Evolutionary conservation across 2,329 filamentous ascomycete species (phyloP).

Genomic region (Ilyonectria destructans): DNA sequence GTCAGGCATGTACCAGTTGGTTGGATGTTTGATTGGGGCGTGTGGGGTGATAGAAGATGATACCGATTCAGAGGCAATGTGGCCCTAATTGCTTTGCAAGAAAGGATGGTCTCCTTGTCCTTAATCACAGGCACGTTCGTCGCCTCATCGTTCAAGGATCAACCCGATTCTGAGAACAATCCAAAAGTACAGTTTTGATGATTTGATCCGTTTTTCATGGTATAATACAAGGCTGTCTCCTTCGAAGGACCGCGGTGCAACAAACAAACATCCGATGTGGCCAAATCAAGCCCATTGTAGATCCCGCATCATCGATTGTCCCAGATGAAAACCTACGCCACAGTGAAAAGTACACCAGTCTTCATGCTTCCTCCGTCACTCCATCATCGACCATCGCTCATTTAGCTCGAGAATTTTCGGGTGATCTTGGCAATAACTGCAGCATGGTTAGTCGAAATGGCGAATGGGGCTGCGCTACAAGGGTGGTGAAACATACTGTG

Average conservation of each 20-base stretch:
- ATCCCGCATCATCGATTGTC: conserved; percentile 45
- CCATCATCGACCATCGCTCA: conserved; percentile 28
- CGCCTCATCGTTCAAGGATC: not conserved
- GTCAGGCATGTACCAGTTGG: not conserved
- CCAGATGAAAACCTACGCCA: conserved; percentile 44
- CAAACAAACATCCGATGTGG: conserved; percentile 49
- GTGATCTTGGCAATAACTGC: conserved; percentile 96
- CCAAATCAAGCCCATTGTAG: conserved; percentile 47
- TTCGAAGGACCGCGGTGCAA: conserved; percentile 47
- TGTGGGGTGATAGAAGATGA: too few species aligned
- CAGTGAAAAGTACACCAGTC: conserved; percentile 40
- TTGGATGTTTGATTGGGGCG: not conserved
- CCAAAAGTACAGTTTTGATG: conserved; percentile 46
- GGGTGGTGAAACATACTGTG: conserved; percentile 80
- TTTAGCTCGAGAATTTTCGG: conserved; percentile 83
- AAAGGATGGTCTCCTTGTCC: not conserved
- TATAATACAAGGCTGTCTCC: conserved; percentile 54
- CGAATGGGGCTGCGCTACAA: not conserved
- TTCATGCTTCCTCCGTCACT: conserved; percentile 22
- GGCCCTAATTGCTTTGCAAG: not conserved
- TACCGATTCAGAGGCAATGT: not conserved
- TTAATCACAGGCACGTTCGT: not conserved
- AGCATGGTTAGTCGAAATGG: conserved; percentile 40
- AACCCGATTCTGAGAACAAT: conserved; percentile 31
- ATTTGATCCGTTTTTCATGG: conserved; percentile 48